Base-by-base conservation (phyloP, 495 filamentous ascomycete species). In the Aspergillus panamensis region DNA sequence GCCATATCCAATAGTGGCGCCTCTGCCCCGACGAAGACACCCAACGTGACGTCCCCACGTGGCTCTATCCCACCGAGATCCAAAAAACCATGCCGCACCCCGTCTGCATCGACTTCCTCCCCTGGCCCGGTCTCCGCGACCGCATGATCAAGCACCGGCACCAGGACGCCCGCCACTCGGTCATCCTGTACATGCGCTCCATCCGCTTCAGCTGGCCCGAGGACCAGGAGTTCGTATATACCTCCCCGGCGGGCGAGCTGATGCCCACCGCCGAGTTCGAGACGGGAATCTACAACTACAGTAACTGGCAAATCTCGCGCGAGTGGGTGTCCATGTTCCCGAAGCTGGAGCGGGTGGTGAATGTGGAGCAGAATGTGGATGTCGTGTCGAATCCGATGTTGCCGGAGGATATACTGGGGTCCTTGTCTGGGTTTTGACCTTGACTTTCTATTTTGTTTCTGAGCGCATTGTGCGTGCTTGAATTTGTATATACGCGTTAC, bases 21-120 rank as follows among this genome's bases (percentile, higher is more conserved):
- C 56, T 58, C 17, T 58, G 56, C 20, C 56, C 56, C 14, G 56
- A 58, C 56, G 56, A 58, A 52, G 56, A 58, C 44, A 58, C 56
- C 29, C 56, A 58, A 14, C 56, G 56, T 48, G 56, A 58, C 31
- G 56, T 58, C 1, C 56, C 56, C 8, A 37, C 29, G 9, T 58
- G 56, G 56, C 56, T 58, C 10, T 58, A 58, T 32, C 56, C 56
- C 29, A 58, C 56, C 14, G 56, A 58, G 5, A 58, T 58, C 30
- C 56, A 58, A 30, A 58, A 48, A 17, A 58, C 56, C 4, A 19
- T 58, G 32, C 56, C 56, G 16, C 56, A 58, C 20, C 56, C 56
- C 16, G 56, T 58, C 20, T 58, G 56, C 48, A 52, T 58, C 40
- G 56, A 58, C 56, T 58, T 58, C 31, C 56, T 58, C 8, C 56